A percentile compares a stretch with the other conserved stretches of the same genome.
These are phyloP conservation scores for Scenedesmus sp. DNA, from an alignment of 163 green algal species.

Conservation along the genomic window DNA sequence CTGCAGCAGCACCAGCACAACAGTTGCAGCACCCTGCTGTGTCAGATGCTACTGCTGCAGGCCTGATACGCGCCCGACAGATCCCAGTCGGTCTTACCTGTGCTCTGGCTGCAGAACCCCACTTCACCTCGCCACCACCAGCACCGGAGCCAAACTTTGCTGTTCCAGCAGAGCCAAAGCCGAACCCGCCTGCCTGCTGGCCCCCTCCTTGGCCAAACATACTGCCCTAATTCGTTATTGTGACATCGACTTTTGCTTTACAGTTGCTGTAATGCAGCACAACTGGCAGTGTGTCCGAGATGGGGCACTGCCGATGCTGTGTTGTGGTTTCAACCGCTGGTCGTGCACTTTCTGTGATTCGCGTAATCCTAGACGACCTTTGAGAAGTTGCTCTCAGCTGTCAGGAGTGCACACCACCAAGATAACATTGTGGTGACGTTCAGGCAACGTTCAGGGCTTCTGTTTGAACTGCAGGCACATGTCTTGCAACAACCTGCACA, in stretches of 20 bases:
- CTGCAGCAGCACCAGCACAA: not conserved
- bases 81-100: not conserved
- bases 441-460: slow-evolving; percentile 3
- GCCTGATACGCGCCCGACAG: not conserved
- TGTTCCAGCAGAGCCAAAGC: not conserved
- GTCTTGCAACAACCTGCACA: no score
- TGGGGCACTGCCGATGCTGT: not conserved
- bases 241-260: not conserved
- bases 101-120: not conserved
- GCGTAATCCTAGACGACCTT: not conserved
- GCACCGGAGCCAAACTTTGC: not conserved
- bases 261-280: not conserved
- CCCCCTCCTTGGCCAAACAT: slow-evolving; percentile 12
- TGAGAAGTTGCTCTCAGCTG: not conserved
- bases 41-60: not conserved
- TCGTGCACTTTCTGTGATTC: not conserved
- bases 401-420: not conserved
- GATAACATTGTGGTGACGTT: not conserved
- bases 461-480: not conserved
- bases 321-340: not conserved
- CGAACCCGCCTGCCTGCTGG: not conserved
- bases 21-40: not conserved
- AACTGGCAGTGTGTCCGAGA: not conserved
- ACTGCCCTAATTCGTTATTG: not conserved
- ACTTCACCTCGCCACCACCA: slow-evolving; percentile 3